Evolutionary conservation across 2,329 filamentous ascomycete genomes (phyloP).

Genomic region (Ophiostoma piceae): DNA sequence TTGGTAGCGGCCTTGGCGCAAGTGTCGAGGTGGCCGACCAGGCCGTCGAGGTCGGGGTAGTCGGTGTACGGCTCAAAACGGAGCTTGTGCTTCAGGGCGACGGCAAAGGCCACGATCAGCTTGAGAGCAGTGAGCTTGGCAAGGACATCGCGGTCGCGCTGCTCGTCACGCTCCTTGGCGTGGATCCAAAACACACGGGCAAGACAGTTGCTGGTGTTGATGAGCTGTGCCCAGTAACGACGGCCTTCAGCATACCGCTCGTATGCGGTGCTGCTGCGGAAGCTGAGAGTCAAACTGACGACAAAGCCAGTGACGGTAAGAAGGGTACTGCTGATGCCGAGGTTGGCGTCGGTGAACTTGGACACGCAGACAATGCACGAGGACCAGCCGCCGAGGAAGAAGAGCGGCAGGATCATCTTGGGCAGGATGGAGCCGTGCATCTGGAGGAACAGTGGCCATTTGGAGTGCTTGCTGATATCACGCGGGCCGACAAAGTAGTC

Average conservation of each 20-base stretch:
- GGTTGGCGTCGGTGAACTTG: constrained; percentile 30
- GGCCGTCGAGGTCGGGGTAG: constrained; percentile 59
- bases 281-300: constrained; percentile 69
- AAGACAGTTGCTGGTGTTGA: constrained; percentile 59
- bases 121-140: constrained; percentile 64
- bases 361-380: constrained; percentile 51
- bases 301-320: constrained; percentile 79
- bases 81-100: constrained; percentile 65
- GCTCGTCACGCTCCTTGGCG: constrained; percentile 52
- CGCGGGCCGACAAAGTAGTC: constrained; percentile 55
- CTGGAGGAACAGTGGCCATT: constrained; percentile 71
- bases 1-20: constrained; percentile 49
- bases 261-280: constrained; percentile 73
- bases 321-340: constrained; percentile 58
- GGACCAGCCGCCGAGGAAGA: constrained; percentile 60
- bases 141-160: constrained; percentile 58
- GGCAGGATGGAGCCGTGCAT: constrained; percentile 68
- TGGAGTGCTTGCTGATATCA: constrained; percentile 67
- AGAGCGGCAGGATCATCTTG: constrained; percentile 66
- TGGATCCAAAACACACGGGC: constrained; percentile 82
- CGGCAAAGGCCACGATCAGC: constrained; percentile 63
- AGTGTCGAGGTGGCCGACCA: constrained; percentile 60
- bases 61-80: constrained; percentile 66
- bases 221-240: constrained; percentile 53
- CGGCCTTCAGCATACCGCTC: constrained; percentile 57